These are phyloP conservation scores for Setaria viridis DNA, from an alignment of 202 grass and related monocot species.

Conservation along the genomic window DNA sequence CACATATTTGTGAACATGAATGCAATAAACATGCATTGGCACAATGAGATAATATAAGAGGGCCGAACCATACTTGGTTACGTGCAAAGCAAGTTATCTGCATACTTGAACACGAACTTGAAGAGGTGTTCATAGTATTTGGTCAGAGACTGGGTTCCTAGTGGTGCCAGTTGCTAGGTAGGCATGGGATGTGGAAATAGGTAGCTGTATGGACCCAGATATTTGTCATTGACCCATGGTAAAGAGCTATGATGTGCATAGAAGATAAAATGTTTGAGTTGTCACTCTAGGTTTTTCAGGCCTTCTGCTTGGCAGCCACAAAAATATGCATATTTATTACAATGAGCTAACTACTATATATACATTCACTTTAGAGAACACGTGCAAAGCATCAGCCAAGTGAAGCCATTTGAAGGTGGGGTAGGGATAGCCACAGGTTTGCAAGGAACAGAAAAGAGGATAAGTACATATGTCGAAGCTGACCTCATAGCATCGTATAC, in stretches of 20 bases:
- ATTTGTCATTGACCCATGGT: neutral
- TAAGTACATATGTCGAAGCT: slow-evolving; percentile 28
- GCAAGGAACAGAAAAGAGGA: neutral
- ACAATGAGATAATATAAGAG: no score
- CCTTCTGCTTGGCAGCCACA: slow-evolving; percentile 13
- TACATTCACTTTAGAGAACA: neutral
- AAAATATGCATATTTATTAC: slow-evolving; percentile 21
- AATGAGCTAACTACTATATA: neutral
- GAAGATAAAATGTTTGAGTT: neutral
- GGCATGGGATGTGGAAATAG: slow-evolving; percentile 6
- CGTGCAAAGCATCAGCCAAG: slow-evolving; percentile 24
- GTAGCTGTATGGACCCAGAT: neutral
- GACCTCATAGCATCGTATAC: slow-evolving; percentile 95
- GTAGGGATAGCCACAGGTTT: neutral
- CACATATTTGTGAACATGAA: neutral
- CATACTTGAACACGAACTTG: neutral
- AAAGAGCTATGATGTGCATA: neutral
- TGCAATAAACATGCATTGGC: no score
- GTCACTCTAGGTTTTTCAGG: neutral
- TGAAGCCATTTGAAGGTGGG: neutral
- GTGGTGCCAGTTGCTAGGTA: neutral
- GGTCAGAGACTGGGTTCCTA: neutral
- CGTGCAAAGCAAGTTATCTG: neutral
- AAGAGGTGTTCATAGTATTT: slow-evolving; percentile 10
- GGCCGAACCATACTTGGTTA: neutral